These are phyloP conservation scores for Ascoidea tarda DNA, from an alignment of 805 yeast genomes.

Conservation along the genomic window DNA sequence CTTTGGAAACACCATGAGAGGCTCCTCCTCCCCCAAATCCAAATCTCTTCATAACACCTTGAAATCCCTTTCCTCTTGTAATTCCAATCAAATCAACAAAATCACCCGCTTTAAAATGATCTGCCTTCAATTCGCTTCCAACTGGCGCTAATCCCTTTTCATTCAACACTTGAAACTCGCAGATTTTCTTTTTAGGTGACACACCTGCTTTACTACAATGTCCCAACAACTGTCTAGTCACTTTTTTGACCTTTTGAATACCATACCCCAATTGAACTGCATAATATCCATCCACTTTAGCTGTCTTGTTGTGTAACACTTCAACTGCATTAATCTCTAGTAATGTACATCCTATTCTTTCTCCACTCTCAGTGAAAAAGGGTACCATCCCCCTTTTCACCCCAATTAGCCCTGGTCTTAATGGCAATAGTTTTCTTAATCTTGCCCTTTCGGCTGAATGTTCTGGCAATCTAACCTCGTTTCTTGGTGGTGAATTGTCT, in stretches of 20 bases:
- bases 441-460: constrained; percentile 62
- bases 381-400: constrained; percentile 85
- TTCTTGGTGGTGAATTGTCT: constrained; percentile 18
- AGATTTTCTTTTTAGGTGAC: constrained; percentile 64
- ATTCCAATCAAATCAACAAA: constrained; percentile 67
- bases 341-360: constrained; percentile 70
- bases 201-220: constrained; percentile 69
- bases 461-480: constrained; percentile 18
- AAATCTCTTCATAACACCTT: constrained; percentile 96
- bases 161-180: constrained; percentile 69
- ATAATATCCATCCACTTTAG: constrained; percentile 61
- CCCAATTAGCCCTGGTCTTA: constrained; percentile 76
- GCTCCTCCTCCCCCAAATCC: constrained; percentile 83
- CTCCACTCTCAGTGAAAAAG: constrained; percentile 60
- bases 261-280: constrained; percentile 87
- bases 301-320: constrained; percentile 60
- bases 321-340: constrained; percentile 81
- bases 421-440: constrained; percentile 54
- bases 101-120: constrained; percentile 75
- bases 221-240: constrained; percentile 53
- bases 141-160: constrained; percentile 52
- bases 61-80: constrained; percentile 91
- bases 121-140: constrained; percentile 71
- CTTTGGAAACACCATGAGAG: constrained; percentile 87
- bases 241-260: constrained; percentile 43